A percentile compares a stretch with the other conserved stretches of the same genome.
Conservation (phyloP, 2,329 filamentous ascomycete species). For the Aspergillus clavatus region DNA sequence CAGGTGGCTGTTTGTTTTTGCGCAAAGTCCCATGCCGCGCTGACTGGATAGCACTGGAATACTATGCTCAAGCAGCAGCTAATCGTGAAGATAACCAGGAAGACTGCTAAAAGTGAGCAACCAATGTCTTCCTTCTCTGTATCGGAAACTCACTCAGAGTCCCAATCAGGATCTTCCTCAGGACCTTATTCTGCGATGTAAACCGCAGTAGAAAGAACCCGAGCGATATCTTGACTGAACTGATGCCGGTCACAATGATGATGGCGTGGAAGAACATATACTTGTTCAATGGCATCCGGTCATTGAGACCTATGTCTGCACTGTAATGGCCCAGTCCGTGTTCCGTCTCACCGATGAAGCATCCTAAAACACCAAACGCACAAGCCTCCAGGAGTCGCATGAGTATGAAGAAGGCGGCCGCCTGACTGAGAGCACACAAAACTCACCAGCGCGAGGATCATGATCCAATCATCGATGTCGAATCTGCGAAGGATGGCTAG, state of each 20-base stretch:
- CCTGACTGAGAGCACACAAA: no score
- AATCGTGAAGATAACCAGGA: slow-evolving; percentile 21
- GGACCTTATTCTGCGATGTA: slow-evolving; percentile 29
- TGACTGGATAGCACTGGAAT: slow-evolving; percentile 45
- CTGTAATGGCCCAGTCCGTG: slow-evolving; percentile 47
- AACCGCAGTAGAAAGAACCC: slow-evolving; percentile 40
- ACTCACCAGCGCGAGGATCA: slow-evolving; percentile 40
- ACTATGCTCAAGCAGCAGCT: slow-evolving; percentile 45
- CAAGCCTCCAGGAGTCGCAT: slow-evolving; percentile 17
- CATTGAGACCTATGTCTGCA: slow-evolving; percentile 30
- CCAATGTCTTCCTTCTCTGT: background rate
- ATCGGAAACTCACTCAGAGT: slow-evolving; percentile 26
- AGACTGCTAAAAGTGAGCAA: slow-evolving; percentile 25
- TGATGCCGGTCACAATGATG: slow-evolving; percentile 43
- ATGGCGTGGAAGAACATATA: slow-evolving; percentile 46
- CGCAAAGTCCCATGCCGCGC: slow-evolving; percentile 42
- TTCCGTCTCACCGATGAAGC: slow-evolving; percentile 43
- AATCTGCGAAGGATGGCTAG: slow-evolving; percentile 44
- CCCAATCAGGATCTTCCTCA: slow-evolving; percentile 30
- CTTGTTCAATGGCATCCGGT: slow-evolving; percentile 36
- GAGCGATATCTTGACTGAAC: slow-evolving; percentile 40
- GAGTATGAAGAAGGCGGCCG: no score
- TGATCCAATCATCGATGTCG: slow-evolving; percentile 48
- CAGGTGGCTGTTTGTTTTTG: slow-evolving; percentile 40
- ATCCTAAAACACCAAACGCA: slow-evolving; percentile 28